Conservation (phyloP, 2,329 filamentous ascomycete genomes). For the Xylaria sp. region DNA sequence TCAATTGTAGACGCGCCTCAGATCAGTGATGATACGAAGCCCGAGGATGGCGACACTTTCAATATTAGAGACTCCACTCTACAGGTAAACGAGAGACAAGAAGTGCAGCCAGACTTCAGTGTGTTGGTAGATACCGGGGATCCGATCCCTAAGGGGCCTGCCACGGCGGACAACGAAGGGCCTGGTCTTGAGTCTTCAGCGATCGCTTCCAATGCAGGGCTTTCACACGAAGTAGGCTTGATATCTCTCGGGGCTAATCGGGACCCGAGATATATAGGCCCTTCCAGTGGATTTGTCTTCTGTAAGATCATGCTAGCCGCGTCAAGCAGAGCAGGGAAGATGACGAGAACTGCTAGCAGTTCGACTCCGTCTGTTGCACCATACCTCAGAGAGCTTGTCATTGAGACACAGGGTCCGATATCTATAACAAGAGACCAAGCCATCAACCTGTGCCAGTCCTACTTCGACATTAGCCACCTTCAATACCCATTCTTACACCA, state of each 20-base stretch:
- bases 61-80: background rate
- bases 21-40: background rate
- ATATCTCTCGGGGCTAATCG: slow-evolving; percentile 55
- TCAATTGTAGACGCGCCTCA: slow-evolving; percentile 1
- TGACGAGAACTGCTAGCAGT: slow-evolving; percentile 1
- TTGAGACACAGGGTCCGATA: slow-evolving; percentile 24
- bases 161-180: background rate
- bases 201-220: slow-evolving; percentile 32
- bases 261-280: slow-evolving; percentile 59
- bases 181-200: background rate
- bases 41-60: slow-evolving; percentile 23
- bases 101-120: background rate
- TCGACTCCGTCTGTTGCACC: slow-evolving; percentile 21
- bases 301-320: slow-evolving; percentile 54
- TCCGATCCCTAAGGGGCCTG: background rate
- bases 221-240: slow-evolving; percentile 59
- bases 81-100: background rate
- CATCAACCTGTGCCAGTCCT: slow-evolving; percentile 50
- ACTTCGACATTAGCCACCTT: slow-evolving; percentile 55
- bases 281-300: slow-evolving; percentile 61
- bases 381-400: slow-evolving; percentile 19
- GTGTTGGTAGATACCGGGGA: background rate
- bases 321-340: slow-evolving; percentile 33
- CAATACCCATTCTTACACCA: slow-evolving; percentile 57
- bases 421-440: slow-evolving; percentile 44